Base-by-base conservation (phyloP, 179 eudicot genomes). In the Heliamphora pulchella region DNA sequence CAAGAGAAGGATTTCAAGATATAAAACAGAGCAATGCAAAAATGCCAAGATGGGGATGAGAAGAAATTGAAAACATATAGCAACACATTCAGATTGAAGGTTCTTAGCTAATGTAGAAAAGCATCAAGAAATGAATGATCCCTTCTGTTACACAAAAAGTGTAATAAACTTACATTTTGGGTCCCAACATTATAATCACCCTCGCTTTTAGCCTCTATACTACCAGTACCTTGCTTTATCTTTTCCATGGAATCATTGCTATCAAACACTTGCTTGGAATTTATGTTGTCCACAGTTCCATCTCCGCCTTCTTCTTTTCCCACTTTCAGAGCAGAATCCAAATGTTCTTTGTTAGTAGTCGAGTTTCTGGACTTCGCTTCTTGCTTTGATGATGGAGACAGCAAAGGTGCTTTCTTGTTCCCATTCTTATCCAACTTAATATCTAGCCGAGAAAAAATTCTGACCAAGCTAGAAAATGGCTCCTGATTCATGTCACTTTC, bases 391-490 rank as follows among this genome's bases (percentile, higher is more conserved):
- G 86, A 78, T 71, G 86, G 78, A 76, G 86, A 79, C 43, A 46
- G 20, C 71, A 55, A 50, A 46, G 73, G 47, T 18, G 78, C 81
- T 54, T 81, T 81, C 71, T 80, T 57, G 68, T 80, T 81, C 68
- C 50, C 84, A 81, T 85, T 81, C 53, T 87, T 91, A 74, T 87
- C 89, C 80, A 89, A 84, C 87, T 91, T 84, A 62, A 88, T 91
- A 77, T 92, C 99, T 79, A 90, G 80, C 48, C 91, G 88, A 82
- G 97, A 89, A 82, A 94, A 88, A 78, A 89, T 92, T 69, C 81
- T 86, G 61, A 90, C 83, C 90, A 90, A 85, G 51, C 85, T 84
- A 79, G 87, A 91, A 75, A 90, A 80, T 51, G 89, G 58, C 53
- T 85, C 90, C 80, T 86, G 95, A 82, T 83, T 91, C 20, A 82